Evolutionary conservation across 805 yeast species (phyloP).

Genomic region (Lipomyces starkeyi): DNA sequence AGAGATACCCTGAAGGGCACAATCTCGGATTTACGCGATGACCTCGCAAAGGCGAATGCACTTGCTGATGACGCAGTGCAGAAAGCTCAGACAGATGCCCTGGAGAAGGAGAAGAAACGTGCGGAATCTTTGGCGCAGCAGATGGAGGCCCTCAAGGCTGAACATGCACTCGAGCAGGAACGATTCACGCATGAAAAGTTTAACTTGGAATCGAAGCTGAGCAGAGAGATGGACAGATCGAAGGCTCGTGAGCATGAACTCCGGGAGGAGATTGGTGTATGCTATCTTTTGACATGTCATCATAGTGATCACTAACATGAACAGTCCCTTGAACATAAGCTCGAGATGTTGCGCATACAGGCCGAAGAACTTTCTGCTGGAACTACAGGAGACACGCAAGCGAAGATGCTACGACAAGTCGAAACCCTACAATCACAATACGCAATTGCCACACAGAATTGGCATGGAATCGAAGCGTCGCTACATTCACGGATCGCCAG

Average conservation of each 20-base stretch:
- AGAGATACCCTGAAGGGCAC: conserved; percentile 32
- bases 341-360: conserved; percentile 70
- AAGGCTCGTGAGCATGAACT: conserved; percentile 40
- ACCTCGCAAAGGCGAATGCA: conserved; percentile 42
- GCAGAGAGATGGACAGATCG: conserved; percentile 44
- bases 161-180: conserved; percentile 47
- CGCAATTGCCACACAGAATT: conserved; percentile 75
- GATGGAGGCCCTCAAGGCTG: conserved; percentile 44
- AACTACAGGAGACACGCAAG: conserved; percentile 45
- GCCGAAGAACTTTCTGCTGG: conserved; percentile 56
- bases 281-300: conserved; percentile 39
- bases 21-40: conserved; percentile 39
- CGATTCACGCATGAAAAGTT: conserved; percentile 44
- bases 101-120: conserved; percentile 41
- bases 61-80: conserved; percentile 42
- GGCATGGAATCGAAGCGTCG: conserved; percentile 79
- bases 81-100: conserved; percentile 43
- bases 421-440: conserved; percentile 71
- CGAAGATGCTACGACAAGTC: conserved; percentile 52
- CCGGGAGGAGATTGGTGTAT: conserved; percentile 39
- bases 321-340: conserved; percentile 67
- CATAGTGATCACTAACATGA: conserved; percentile 49
- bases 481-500: conserved; percentile 56
- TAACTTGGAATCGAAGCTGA: conserved; percentile 42
- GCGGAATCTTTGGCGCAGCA: conserved; percentile 43